Conservation (phyloP, 176 grass and related monocot species). For the Luzula sylvatica region DNA sequence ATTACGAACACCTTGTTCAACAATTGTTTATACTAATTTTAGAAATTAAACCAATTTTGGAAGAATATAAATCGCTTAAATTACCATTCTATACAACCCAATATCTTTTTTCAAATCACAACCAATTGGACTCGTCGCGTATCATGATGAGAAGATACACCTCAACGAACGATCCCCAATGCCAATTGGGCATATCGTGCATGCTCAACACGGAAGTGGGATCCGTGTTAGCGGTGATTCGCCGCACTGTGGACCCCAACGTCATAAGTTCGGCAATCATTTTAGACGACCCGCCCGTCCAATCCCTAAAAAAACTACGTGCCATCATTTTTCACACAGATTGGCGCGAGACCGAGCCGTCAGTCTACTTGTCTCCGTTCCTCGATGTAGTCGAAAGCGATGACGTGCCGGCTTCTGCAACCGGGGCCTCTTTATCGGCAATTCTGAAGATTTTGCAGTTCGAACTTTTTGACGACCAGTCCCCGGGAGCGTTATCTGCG, state of each 20-base stretch:
- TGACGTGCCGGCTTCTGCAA: slow-evolving; percentile 53
- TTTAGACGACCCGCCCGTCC: slow-evolving; percentile 43
- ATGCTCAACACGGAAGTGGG: slow-evolving; percentile 96
- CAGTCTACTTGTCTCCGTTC: slow-evolving; percentile 65
- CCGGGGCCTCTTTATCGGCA: slow-evolving; percentile 62
- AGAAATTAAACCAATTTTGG: no score
- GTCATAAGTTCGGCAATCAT: slow-evolving; percentile 22
- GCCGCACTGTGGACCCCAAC: slow-evolving; percentile 46
- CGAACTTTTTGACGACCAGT: slow-evolving; percentile 82
- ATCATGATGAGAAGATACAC: slow-evolving; percentile 22
- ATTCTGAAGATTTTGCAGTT: slow-evolving; percentile 74
- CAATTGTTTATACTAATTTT: no score
- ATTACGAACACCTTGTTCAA: no score
- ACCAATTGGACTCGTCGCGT: not conserved
- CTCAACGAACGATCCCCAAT: slow-evolving; percentile 13
- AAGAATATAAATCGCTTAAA: no score
- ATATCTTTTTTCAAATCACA: not conserved
- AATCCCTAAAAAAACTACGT: slow-evolving; percentile 64
- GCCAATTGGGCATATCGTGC: slow-evolving; percentile 81
- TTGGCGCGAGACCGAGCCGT: slow-evolving; percentile 73
- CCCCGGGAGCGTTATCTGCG: slow-evolving; percentile 64
- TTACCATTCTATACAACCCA: not conserved
- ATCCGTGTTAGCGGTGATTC: slow-evolving; percentile 74
- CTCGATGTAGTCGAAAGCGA: slow-evolving; percentile 77
- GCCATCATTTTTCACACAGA: slow-evolving; percentile 74